Evolutionary conservation across 2,329 filamentous ascomycete species (phyloP).

Genomic region (Colletotrichum endophyticum): DNA sequence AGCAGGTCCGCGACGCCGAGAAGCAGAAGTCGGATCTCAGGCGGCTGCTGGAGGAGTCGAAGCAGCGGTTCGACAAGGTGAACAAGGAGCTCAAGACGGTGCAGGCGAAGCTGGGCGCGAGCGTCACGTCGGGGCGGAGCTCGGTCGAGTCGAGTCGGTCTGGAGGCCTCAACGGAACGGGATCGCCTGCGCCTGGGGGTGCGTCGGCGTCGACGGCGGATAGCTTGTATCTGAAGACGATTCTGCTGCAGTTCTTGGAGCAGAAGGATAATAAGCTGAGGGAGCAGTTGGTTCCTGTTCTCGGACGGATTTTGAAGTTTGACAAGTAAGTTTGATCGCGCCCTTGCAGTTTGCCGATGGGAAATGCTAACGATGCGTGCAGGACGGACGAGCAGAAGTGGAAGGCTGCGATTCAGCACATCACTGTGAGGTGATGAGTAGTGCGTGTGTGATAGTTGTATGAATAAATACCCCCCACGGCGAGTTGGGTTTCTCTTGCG

Average conservation of each 20-base stretch:
- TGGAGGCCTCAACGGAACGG: constrained; percentile 37
- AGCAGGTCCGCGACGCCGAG: constrained; percentile 81
- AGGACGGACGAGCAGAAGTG: constrained; percentile 82
- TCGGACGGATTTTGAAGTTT: constrained; percentile 78
- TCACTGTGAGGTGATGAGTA: constrained; percentile 37
- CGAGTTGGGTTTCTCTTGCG: neutral
- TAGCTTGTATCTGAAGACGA: constrained; percentile 77
- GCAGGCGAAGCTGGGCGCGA: constrained; percentile 49
- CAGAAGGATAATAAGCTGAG: constrained; percentile 79
- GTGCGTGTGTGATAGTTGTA: neutral
- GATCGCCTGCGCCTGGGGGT: constrained; percentile 6
- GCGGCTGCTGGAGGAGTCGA: constrained; percentile 78
- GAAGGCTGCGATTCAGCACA: constrained; percentile 73
- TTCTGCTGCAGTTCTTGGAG: constrained; percentile 81
- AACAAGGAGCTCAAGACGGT: constrained; percentile 67
- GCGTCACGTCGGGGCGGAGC: constrained; percentile 38
- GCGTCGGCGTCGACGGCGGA: constrained; percentile 38
- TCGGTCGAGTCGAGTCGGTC: constrained; percentile 53
- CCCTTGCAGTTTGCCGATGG: accelerated
- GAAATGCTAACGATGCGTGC: neutral
- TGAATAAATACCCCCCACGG: neutral
- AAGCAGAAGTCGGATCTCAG: constrained; percentile 80
- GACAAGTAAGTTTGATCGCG: constrained; percentile 65
- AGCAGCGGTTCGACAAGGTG: constrained; percentile 78
- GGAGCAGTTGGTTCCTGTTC: constrained; percentile 76